Conservation (phyloP, 2,329 filamentous ascomycete species). For the Rhytidhysteron rufulum region DNA sequence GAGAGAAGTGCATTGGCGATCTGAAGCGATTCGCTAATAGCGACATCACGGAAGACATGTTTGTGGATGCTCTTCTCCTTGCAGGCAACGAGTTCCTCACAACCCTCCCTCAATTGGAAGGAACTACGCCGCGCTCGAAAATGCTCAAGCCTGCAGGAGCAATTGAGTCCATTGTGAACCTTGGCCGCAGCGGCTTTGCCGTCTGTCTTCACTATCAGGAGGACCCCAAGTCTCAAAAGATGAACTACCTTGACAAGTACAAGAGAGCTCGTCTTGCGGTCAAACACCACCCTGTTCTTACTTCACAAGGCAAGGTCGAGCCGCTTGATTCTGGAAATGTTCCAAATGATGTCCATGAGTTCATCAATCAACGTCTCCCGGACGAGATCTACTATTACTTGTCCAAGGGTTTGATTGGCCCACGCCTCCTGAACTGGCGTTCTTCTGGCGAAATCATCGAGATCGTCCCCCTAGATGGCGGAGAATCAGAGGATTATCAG, state of each 20-base stretch:
- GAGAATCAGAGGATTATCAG: constrained; percentile 74
- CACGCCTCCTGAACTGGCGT: constrained; percentile 77
- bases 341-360: constrained; percentile 81
- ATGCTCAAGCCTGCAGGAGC: constrained; percentile 67
- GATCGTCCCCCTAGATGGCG: constrained; percentile 80
- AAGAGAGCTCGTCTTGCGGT: constrained; percentile 80
- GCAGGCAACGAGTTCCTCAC: constrained; percentile 77
- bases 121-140: constrained; percentile 52
- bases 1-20: constrained; percentile 65
- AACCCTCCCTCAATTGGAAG: constrained; percentile 72
- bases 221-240: constrained; percentile 65
- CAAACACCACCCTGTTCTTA: constrained; percentile 81
- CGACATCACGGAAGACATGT: constrained; percentile 63
- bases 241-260: constrained; percentile 80
- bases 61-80: constrained; percentile 80
- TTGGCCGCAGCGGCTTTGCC: constrained; percentile 64
- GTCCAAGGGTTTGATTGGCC: constrained; percentile 74
- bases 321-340: constrained; percentile 70
- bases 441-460: constrained; percentile 75
- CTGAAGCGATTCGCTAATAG: constrained; percentile 45
- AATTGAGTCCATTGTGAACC: constrained; percentile 67
- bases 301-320: constrained; percentile 70
- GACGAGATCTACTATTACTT: constrained; percentile 90
- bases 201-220: constrained; percentile 78
- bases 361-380: constrained; percentile 84